These are phyloP conservation scores for Cinchona pubescens DNA, from an alignment of 257 asterid species.

Conservation along the genomic window DNA sequence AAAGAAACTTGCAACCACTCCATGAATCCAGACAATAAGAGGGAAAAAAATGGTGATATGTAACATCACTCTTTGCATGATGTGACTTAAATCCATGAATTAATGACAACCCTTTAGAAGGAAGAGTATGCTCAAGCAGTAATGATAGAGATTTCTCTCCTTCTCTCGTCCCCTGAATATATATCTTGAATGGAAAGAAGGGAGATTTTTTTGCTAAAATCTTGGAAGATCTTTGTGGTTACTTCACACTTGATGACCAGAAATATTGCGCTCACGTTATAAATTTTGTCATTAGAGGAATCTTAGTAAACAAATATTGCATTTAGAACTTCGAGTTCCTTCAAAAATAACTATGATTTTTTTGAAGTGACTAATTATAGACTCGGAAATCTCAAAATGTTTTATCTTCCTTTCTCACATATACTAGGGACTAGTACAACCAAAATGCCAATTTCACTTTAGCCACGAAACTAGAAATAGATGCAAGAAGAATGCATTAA, in stretches of 20 bases:
- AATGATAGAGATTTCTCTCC: background rate
- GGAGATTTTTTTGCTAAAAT: too few species aligned
- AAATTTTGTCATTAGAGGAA: background rate
- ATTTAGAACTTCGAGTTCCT: background rate
- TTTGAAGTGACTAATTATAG: background rate
- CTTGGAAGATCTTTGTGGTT: background rate
- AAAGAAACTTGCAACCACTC: background rate
- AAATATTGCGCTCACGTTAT: background rate
- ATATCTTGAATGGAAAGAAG: background rate
- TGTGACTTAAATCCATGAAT: too few species aligned
- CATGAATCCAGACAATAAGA: background rate
- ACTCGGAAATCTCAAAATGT: background rate
- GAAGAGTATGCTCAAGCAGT: background rate
- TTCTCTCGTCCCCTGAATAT: background rate
- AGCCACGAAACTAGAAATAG: background rate
- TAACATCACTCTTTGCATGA: background rate
- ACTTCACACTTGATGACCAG: background rate
- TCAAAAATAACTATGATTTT: background rate
- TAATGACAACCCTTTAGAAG: background rate
- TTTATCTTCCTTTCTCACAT: background rate
- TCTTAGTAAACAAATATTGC: background rate
- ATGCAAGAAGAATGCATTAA: background rate
- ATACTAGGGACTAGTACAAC: background rate
- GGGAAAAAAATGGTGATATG: background rate
- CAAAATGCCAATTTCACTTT: background rate